Evolutionary conservation across 345 rosid genomes (phyloP), one percentile per base, ranked within the genome.

Genomic region (Eucalyptus cloeziana): DNA sequence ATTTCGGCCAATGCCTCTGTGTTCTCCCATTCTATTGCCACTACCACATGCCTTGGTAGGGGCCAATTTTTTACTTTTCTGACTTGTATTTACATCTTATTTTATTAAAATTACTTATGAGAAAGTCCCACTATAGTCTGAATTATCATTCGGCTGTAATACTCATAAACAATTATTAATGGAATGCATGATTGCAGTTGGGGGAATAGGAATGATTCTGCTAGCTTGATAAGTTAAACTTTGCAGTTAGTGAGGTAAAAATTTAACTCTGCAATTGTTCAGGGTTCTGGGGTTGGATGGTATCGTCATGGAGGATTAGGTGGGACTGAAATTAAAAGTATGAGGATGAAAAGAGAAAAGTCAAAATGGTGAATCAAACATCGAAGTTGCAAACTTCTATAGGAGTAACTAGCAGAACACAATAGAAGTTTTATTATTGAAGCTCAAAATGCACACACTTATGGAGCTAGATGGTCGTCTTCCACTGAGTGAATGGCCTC

Each of bases 1-100:
- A 93, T 97, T 96, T 88, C 96, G 98, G 89, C 99, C 99, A 44
- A 92, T 97, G 98, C 99, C 99, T 64, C 91, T 97, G 91, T 94
- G 97, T 92, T 94, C 96, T 88, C 99, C 99, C 64, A 92, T 96
- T 89, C 92, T 97, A 44, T 94, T 96, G 90, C 98, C 99, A 71
- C 91, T 96, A 87, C 97, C 99, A 5, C 99, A 97, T 95, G 99
- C 98, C 24, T 90, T 97, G 96, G 99, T 97, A 95, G 91, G 62
- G 56, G 54, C 87, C 60, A 24, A 87, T 51, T 83, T 85, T 51
- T 83, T 58, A 91, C 87, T 58, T 31, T 45, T 87, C 47, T 22
- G 25, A 89, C 87, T 86, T 31, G 79, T 67, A 33, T 67, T 67
- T 67, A 15, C 79, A 67, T 76, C 45, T 76, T 37, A 40, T 76